Conservation (phyloP, 345 rosid species). For the Stellera chamaejasme region DNA sequence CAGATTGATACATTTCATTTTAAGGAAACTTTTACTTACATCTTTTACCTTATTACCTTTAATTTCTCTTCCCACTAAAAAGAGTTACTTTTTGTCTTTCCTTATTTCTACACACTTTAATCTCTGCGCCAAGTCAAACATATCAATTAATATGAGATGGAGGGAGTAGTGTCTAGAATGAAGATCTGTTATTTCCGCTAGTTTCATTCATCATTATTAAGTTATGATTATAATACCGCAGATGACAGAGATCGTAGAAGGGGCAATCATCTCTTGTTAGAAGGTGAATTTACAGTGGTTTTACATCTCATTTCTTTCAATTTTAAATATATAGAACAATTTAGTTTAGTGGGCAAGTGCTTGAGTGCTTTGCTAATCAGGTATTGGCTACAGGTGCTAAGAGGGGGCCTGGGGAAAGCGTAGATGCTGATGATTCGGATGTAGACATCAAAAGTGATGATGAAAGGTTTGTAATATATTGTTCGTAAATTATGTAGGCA, state of each 20-base stretch:
- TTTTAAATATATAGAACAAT: neutral
- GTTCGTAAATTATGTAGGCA: no score
- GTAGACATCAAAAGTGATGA: slow-evolving; percentile 56
- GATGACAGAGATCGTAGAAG: slow-evolving; percentile 90
- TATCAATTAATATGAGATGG: no score
- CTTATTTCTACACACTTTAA: no score
- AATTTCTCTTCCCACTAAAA: neutral
- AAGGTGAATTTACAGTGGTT: slow-evolving; percentile 31
- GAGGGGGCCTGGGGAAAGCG: slow-evolving; percentile 74
- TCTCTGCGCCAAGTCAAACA: no score
- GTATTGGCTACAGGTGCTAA: slow-evolving; percentile 37
- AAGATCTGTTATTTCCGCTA: no score
- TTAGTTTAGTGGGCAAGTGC: neutral
- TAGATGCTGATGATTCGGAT: slow-evolving; percentile 98
- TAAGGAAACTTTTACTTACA: no score
- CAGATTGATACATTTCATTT: no score
- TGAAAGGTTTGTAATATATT: slow-evolving; percentile 38
- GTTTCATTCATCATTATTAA: neutral
- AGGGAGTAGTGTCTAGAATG: no score
- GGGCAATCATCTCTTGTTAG: slow-evolving; percentile 68
- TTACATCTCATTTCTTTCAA: neutral
- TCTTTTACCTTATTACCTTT: no score
- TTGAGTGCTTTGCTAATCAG: slow-evolving; percentile 18
- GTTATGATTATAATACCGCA: slow-evolving; percentile 19
- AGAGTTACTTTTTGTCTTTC: no score